Percentiles rank a stretch among this genome's conserved stretches.
Evolutionary conservation across 148 eudicot genomes (phyloP).

Genomic region (Arbutus unedo): DNA sequence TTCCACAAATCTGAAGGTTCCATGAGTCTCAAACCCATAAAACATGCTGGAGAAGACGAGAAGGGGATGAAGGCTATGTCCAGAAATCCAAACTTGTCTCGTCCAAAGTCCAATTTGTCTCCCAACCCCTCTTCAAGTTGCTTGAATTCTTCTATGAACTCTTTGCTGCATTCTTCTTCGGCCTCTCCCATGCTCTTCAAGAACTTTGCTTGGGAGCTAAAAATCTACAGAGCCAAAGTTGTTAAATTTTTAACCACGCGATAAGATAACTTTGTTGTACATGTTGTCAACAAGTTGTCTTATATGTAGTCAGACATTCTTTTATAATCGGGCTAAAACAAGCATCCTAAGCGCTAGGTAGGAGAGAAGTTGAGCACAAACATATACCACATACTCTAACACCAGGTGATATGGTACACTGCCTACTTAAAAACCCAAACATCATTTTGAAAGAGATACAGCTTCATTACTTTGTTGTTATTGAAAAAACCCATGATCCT

Average conservation of each 20-base stretch:
- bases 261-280: too few species aligned
- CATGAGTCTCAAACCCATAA: neutral
- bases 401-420: too few species aligned
- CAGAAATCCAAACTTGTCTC: constrained; percentile 8
- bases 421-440: too few species aligned
- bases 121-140: neutral
- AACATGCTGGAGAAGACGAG: neutral
- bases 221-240: neutral
- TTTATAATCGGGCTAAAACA: too few species aligned
- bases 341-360: too few species aligned
- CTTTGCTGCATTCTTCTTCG: neutral
- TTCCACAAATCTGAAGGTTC: constrained; percentile 4
- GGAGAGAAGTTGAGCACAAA: too few species aligned
- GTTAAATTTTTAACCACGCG: neutral
- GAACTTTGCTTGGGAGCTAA: constrained; percentile 9
- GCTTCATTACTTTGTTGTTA: too few species aligned
- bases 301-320: too few species aligned
- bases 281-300: too few species aligned
- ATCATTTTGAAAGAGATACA: too few species aligned
- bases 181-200: constrained; percentile 9
- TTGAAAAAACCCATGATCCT: too few species aligned
- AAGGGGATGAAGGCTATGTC: constrained; percentile 4
- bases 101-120: neutral
- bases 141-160: constrained; percentile 11
- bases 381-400: too few species aligned